These are phyloP conservation scores for Metschnikowia chrysomelidarum DNA, from an alignment of 805 yeast species.

Conservation along the genomic window DNA sequence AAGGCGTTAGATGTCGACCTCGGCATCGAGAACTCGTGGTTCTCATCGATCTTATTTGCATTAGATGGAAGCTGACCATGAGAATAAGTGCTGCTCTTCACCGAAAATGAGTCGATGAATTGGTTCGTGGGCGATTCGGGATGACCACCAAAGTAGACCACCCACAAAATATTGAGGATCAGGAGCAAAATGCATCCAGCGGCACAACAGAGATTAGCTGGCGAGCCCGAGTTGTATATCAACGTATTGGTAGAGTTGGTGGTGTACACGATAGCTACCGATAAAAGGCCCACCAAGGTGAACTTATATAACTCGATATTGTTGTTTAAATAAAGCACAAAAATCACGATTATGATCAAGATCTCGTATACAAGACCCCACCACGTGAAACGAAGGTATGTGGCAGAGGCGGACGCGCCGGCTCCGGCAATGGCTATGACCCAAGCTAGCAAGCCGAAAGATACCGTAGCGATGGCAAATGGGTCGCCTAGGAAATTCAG, in stretches of 20 bases:
- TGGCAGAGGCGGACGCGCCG: slow-evolving; percentile 35
- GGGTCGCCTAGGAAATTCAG: slow-evolving; percentile 76
- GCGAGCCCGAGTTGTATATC: slow-evolving; percentile 58
- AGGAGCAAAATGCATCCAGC: slow-evolving; percentile 88
- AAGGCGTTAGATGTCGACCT: slow-evolving; percentile 21
- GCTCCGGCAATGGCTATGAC: slow-evolving; percentile 86
- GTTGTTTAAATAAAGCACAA: slow-evolving; percentile 55
- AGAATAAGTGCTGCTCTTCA: slow-evolving; percentile 41
- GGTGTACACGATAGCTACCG: slow-evolving; percentile 78
- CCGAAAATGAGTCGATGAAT: slow-evolving; percentile 79
- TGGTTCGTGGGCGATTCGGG: slow-evolving; percentile 84
- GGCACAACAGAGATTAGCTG: slow-evolving; percentile 79
- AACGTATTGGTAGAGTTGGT: slow-evolving; percentile 80
- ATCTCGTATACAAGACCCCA: slow-evolving; percentile 91
- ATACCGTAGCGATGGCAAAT: slow-evolving; percentile 78
- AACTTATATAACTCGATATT: slow-evolving; percentile 66
- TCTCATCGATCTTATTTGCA: slow-evolving; percentile 20
- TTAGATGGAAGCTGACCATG: slow-evolving; percentile 34
- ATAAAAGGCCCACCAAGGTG: slow-evolving; percentile 53
- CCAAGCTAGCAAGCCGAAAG: slow-evolving; percentile 79
- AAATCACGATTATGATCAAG: slow-evolving; percentile 50
- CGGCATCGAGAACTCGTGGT: slow-evolving; percentile 23
- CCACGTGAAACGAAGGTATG: slow-evolving; percentile 87
- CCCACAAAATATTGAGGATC: slow-evolving; percentile 81
- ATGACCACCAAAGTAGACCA: slow-evolving; percentile 86